A percentile compares a stretch with the other conserved stretches of the same genome.
Conservation (phyloP, 106 monocot genomes). For the Acorus calamus region DNA sequence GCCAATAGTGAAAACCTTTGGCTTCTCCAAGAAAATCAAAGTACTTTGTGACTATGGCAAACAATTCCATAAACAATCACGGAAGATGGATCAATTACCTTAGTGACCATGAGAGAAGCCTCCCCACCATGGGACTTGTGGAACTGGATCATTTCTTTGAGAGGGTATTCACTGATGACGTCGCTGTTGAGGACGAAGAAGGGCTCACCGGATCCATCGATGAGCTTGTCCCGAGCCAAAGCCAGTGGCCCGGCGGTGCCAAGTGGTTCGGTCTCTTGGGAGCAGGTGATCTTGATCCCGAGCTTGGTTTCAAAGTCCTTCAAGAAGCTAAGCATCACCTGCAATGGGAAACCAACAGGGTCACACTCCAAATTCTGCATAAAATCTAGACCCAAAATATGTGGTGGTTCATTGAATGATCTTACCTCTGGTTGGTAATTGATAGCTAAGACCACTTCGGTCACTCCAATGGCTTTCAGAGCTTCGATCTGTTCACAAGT, state of each 20-base stretch:
- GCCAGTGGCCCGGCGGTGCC: slow-evolving; percentile 64
- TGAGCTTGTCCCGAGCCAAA: slow-evolving; percentile 53
- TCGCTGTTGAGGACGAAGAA: slow-evolving; percentile 65
- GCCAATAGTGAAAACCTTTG: too few species aligned
- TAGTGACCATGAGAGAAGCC: slow-evolving; percentile 53
- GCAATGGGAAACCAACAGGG: not conserved
- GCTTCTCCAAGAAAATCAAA: too few species aligned
- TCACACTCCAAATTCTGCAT: too few species aligned
- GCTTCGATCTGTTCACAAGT: slow-evolving; percentile 26
- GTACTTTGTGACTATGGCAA: too few species aligned
- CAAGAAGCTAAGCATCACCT: slow-evolving; percentile 60
- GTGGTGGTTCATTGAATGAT: too few species aligned
- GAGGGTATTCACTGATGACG: slow-evolving; percentile 54
- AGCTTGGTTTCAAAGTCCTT: slow-evolving; percentile 65
- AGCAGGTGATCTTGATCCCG: slow-evolving; percentile 57
- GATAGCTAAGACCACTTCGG: slow-evolving; percentile 36
- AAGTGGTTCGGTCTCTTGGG: slow-evolving; percentile 58
- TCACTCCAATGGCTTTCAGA: slow-evolving; percentile 37
- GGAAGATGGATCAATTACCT: slow-evolving; percentile 13
- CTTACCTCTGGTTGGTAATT: slow-evolving; percentile 36
- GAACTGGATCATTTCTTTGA: slow-evolving; percentile 30
- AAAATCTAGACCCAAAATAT: too few species aligned
- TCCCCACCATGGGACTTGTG: slow-evolving; percentile 50
- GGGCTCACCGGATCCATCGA: slow-evolving; percentile 49
- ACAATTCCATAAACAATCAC: too few species aligned